Percentiles rank a stretch among this genome's conserved stretches.
These are phyloP conservation scores for Fusarium vanettenii DNA, from an alignment of 2,329 filamentous ascomycete species.

Conservation along the genomic window DNA sequence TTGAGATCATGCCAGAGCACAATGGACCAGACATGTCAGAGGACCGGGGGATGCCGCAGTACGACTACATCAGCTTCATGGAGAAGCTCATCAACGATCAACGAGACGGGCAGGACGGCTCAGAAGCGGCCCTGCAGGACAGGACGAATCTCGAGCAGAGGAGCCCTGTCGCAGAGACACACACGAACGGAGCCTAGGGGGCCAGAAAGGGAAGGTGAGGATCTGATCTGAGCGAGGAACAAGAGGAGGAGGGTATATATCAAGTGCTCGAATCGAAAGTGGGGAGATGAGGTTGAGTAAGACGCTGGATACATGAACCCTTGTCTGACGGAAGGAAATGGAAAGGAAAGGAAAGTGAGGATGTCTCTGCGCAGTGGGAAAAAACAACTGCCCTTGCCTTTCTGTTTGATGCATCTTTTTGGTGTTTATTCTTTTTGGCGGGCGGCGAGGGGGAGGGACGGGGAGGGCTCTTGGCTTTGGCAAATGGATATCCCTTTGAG, in stretches of 20 bases:
- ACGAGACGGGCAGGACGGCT: constrained; percentile 44
- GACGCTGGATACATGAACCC: constrained; percentile 12
- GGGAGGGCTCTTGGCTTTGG: constrained; percentile 22
- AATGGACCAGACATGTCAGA: constrained; percentile 86
- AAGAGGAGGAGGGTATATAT: constrained; percentile 20
- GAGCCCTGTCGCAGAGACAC: constrained; percentile 41
- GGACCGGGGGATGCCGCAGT: constrained; percentile 87
- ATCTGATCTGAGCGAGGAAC: not conserved
- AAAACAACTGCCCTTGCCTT: constrained; percentile 15
- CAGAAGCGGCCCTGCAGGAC: constrained; percentile 49
- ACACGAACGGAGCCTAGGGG: constrained; percentile 49
- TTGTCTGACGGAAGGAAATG: constrained; percentile 2
- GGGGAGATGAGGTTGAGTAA: constrained; percentile 6
- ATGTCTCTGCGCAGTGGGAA: constrained; percentile 15
- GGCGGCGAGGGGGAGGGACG: constrained; percentile 5
- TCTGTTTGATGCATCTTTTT: constrained; percentile 33
- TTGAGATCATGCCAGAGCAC: constrained; percentile 87
- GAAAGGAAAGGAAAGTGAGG: constrained; percentile 5
- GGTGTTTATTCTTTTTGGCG: constrained; percentile 36
- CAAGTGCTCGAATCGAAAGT: constrained; percentile 15
- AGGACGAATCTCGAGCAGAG: constrained; percentile 45
- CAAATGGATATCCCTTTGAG: constrained; percentile 44
- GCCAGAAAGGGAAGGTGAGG: constrained; percentile 5
- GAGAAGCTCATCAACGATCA: constrained; percentile 77
- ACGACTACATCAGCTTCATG: constrained; percentile 98